Evolutionary conservation across 2,329 filamentous ascomycete species (phyloP).

Genomic region (Dothistroma septosporum): DNA sequence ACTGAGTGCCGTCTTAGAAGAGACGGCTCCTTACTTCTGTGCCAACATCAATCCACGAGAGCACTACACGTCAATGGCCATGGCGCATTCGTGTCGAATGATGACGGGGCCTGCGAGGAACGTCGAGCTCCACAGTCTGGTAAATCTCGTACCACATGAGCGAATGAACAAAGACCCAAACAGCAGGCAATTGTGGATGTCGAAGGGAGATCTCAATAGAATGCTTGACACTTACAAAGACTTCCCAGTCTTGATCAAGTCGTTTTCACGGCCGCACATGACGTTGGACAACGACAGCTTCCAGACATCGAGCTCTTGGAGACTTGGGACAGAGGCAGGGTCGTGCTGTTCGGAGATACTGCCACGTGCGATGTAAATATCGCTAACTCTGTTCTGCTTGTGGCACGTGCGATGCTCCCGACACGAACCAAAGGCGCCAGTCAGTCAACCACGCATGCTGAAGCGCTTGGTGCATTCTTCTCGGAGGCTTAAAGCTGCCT

Average conservation of each 20-base stretch:
- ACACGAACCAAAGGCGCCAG: constrained; percentile 44
- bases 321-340: constrained; percentile 18
- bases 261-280: constrained; percentile 33
- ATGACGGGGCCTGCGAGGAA: no score
- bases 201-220: constrained; percentile 35
- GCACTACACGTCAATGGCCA: no score
- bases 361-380: constrained; percentile 48
- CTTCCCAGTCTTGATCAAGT: constrained; percentile 29
- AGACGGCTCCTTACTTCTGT: no score
- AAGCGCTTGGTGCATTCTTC: constrained; percentile 34
- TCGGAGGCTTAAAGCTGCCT: constrained; percentile 18
- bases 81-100: no score
- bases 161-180: constrained; percentile 38
- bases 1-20: constrained; percentile 23
- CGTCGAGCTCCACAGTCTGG: no score
- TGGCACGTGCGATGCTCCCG: constrained; percentile 40
- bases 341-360: constrained; percentile 22
- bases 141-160: constrained; percentile 44
- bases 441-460: constrained; percentile 43
- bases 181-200: constrained; percentile 40
- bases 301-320: neutral
- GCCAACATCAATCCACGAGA: no score
- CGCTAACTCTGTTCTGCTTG: constrained; percentile 41
- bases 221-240: constrained; percentile 41
- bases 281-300: constrained; percentile 45